These are phyloP conservation scores for Elongisporangium senticosum DNA, from an alignment of 352 stramenopile genomes.

Conservation along the genomic window DNA sequence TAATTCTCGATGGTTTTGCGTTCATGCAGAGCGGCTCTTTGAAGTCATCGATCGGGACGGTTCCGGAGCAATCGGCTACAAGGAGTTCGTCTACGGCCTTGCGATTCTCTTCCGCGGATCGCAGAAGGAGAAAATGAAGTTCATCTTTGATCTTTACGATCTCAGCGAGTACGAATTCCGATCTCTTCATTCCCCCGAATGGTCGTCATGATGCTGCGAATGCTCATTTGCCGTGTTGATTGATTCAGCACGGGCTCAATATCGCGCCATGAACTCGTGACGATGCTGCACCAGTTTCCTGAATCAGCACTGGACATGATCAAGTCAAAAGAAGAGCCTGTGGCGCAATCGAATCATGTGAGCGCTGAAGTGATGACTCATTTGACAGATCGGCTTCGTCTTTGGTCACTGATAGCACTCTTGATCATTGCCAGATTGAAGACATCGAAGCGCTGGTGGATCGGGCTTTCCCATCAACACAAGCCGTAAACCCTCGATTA, in stretches of 20 bases:
- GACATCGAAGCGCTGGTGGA: constrained; percentile 84
- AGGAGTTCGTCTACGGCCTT: constrained; percentile 90
- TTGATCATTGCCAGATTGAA: constrained; percentile 28
- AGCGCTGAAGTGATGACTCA: constrained; percentile 2
- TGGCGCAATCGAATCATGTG: constrained; percentile 16
- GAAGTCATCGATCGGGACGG: constrained; percentile 89
- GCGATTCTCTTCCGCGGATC: constrained; percentile 83
- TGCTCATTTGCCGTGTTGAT: constrained; percentile 12
- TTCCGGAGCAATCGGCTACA: constrained; percentile 84
- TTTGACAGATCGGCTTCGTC: not conserved
- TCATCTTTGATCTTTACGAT: constrained; percentile 93
- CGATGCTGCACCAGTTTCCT: constrained; percentile 84
- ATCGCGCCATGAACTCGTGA: constrained; percentile 77
- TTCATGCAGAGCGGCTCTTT: constrained; percentile 79
- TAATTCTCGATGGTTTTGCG: not conserved
- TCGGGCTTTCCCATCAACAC: constrained; percentile 47
- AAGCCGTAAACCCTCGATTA: constrained; percentile 46
- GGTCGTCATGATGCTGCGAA: not conserved
- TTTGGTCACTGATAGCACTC: not conserved
- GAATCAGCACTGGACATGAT: constrained; percentile 62
- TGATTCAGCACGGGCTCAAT: constrained; percentile 68
- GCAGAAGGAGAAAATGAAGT: constrained; percentile 88
- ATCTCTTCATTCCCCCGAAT: not conserved
- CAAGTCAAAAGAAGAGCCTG: constrained; percentile 30
- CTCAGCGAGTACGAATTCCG: constrained; percentile 50